Conservation (phyloP, 192 early-diverging fungal genomes). For the Pecoramyces ruminantium region DNA sequence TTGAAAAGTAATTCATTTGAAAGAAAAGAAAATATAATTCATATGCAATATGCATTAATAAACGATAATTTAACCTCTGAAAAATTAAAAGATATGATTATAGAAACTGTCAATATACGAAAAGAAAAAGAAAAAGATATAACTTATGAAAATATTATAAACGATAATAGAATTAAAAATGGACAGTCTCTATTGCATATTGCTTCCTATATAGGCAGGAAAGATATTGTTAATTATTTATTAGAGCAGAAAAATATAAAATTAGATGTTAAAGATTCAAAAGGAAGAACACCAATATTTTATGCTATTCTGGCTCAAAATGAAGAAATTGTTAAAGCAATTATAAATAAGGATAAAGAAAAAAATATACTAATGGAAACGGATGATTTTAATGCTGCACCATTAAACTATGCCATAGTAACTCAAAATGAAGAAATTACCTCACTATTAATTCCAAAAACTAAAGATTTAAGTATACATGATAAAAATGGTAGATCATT, state of each 20-base stretch:
- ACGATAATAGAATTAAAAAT: background rate
- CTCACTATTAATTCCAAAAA: background rate
- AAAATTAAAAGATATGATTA: background rate
- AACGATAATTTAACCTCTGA: background rate
- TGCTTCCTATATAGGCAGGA: background rate
- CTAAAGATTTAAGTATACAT: background rate
- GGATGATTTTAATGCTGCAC: background rate
- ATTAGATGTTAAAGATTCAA: background rate
- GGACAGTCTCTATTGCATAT: background rate
- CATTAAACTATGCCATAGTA: background rate
- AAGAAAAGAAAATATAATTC: background rate
- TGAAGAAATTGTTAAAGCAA: background rate
- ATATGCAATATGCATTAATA: background rate
- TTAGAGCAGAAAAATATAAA: background rate
- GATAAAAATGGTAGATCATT: background rate
- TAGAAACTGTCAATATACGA: background rate
- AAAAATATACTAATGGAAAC: background rate
- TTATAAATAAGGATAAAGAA: background rate
- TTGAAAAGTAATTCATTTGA: background rate
- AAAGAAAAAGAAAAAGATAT: background rate
- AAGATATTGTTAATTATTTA: background rate
- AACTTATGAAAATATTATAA: background rate
- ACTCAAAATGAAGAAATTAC: background rate
- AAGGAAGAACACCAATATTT: background rate
- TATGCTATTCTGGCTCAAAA: background rate